These are phyloP conservation scores for Triticum aestivum DNA, from an alignment of 176 grass and related monocot genomes.

Conservation along the genomic window IWGSC_CS_RefSeq_v2.1 NC_057809.1:459030849-459031348, in stretches of 20 bases:
- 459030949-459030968: neutral
- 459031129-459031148: neutral
- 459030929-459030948: neutral
- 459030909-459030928: conserved; percentile 4
- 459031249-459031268: conserved; percentile 39
- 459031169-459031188: conserved; percentile 15
- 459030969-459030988: conserved; percentile 1
- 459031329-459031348: conserved; percentile 8
- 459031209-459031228: conserved; percentile 27
- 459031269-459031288: conserved; percentile 27
- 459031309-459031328: conserved; percentile 38
- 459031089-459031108: neutral
- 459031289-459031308: conserved; percentile 30
- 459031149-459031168: neutral
- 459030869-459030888: neutral
- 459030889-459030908: neutral
- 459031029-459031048: conserved; percentile 2
- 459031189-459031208: conserved; percentile 33
- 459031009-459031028: neutral
- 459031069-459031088: neutral
- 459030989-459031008: conserved; percentile 22
- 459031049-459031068: neutral
- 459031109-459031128: neutral
- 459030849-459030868: neutral
- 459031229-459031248: neutral